Evolutionary conservation across 345 rosid genomes (phyloP), one percentile per base, ranked within the genome.

Genomic region (Conringia planisiliqua): DNA sequence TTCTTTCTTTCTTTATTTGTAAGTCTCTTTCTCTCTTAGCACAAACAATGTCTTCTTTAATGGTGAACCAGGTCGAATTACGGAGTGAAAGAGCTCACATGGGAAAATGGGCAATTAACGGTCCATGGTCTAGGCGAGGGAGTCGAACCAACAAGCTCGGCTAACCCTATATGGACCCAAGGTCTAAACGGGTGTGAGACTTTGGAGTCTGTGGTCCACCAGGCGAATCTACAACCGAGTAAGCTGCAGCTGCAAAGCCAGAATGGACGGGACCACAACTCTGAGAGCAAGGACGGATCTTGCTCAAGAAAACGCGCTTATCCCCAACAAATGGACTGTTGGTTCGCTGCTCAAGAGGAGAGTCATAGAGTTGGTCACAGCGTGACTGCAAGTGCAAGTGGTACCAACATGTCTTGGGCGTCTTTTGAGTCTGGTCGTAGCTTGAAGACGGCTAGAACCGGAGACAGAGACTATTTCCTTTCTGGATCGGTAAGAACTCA

Each of bases 151-250:
- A 56, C 68, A 8, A 4, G 68, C 29, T 81, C 73, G 13, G 32
- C 59, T 50, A 70, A 71, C 33, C 82, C 84, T 56, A 66, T 65
- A 9, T 84, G 86, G 90, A 66, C 51, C 1, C 68, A 71, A 77
- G 22, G 10, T 71, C 77, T 77, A 35, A 65, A 48, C 8, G 81
- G 81, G 0, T 78, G 73, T 66, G 81, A 78, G 52, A 78, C 87
- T 22, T 83, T 86, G 16, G 90, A 85, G 75, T 83, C 83, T 35
- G 78, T 86, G 51, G 86, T 86, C 69, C 85, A 86, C 38, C 85
- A 85, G 68, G 86, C 84, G 7, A 74, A 83, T 65, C 35, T 78
- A 6, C 77, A 78, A 57, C 75, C 80, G 44, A 59, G 8, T 42
- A 71, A 66, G 27, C 9, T 51, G 7, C 67, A 61, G 51, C 30